Evolutionary conservation across 2,329 filamentous ascomycete genomes (phyloP).

Genomic region (Calonectria crousiana): DNA sequence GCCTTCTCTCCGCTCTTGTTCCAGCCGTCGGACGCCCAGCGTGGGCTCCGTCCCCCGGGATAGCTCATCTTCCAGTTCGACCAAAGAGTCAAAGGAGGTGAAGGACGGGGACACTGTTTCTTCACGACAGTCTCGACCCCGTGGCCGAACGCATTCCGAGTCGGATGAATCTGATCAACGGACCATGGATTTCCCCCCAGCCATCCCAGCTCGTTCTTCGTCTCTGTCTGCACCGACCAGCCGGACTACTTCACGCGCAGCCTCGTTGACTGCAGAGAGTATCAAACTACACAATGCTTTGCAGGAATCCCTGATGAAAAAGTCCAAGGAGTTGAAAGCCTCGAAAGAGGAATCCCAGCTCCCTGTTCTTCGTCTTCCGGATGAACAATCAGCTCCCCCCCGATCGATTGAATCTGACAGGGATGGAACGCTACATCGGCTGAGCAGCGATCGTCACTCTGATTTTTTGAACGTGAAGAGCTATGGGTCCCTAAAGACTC

Average conservation of each 20-base stretch:
- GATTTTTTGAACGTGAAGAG: conserved; percentile 66
- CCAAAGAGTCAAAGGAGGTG: conserved; percentile 52
- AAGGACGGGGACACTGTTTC: conserved; percentile 55
- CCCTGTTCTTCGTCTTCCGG: conserved; percentile 33
- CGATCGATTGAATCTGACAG: conserved; percentile 46
- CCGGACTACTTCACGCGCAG: conserved; percentile 61
- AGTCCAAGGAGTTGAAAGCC: conserved; percentile 27
- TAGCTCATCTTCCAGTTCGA: conserved; percentile 45
- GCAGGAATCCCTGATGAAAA: conserved; percentile 43
- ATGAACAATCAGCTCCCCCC: conserved; percentile 21
- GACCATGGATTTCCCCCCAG: conserved; percentile 71
- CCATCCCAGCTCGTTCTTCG: conserved; percentile 68
- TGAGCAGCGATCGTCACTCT: conserved; percentile 63
- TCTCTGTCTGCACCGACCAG: conserved; percentile 74
- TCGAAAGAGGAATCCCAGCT: conserved; percentile 11
- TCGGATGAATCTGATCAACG: conserved; percentile 65
- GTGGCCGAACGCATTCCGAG: conserved; percentile 58
- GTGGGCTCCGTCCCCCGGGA: conserved; percentile 54
- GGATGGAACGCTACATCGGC: conserved; percentile 44
- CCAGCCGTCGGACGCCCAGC: conserved; percentile 68
- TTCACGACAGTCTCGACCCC: conserved; percentile 56
- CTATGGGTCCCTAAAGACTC: conserved; percentile 68
- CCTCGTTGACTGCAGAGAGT: conserved; percentile 70
- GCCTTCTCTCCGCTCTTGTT: conserved; percentile 71
- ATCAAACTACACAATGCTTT: conserved; percentile 65